Evolutionary conservation across 768 basidiomycete species (phyloP), one percentile per base, ranked within the genome.

Genomic region (Sarcomyxa edulis): DNA sequence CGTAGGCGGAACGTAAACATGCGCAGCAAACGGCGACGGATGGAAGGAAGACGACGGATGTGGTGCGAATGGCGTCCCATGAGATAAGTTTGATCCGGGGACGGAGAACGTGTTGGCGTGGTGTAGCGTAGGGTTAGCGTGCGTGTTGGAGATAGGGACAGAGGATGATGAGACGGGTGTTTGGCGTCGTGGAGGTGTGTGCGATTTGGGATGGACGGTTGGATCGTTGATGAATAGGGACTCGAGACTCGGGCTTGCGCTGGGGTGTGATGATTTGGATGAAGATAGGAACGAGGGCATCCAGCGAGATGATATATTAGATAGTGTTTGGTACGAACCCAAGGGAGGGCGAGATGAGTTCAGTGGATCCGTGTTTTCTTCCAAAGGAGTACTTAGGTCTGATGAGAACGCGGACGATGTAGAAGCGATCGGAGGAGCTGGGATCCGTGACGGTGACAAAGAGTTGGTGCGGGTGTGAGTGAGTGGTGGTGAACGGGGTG

Each of bases 1-100:
- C 36, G 52, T 61, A 1, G 71, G 67, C 2, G 72, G 63, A 0
- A 60, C 45, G 41, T 66, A 63, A 16, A 43, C 25, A 31, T 58
- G 54, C 22, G 66, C 62, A 0, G 81, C 70, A 22, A 72, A 76
- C 0, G 72, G 70, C 7, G 69, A 56, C 19, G 39, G 12, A 19
- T 46, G 38, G n/a, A n/a, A n/a, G n/a, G n/a, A n/a, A n/a, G 44
- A 12, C 1, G 64, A 53, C 7, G 66, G 49, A 0, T 65, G 53
- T 7, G 66, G 51, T 0, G 62, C 63, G 40, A 81, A 81, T 0
- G 81, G 78, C 4, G 75, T 71, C 0, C 69, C 66, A 36, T 76
- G 71, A 3, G 64, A 61, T 24, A 64, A 1, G 40, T 37, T 16
- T 31, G 32, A 29, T 25, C 32, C 9, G 30, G 24, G 34, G 6